Percentiles rank a stretch among this genome's conserved stretches.
phyloP scores from a whole-genome alignment of 306 rosid genomes.

The Rosa chinensis region DNA sequence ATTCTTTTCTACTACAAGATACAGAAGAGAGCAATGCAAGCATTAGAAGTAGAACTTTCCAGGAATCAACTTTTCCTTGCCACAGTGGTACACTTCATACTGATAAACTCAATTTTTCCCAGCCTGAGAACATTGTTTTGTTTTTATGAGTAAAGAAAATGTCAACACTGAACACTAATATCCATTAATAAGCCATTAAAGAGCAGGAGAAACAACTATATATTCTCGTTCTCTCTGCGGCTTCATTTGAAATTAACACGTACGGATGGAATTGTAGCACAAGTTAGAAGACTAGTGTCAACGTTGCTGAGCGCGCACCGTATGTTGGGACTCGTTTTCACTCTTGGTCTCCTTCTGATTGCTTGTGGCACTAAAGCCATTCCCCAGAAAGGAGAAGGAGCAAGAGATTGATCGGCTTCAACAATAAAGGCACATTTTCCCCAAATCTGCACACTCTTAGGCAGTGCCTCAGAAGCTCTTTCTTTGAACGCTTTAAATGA shows the following conservation, averaged over 20 bases:
- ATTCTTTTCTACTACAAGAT: too few relatives aligned
- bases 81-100: background rate
- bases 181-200: background rate
- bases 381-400: slow-evolving; percentile 26
- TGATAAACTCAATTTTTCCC: background rate
- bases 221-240: background rate
- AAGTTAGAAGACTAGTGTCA: background rate
- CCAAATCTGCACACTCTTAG: too few relatives aligned
- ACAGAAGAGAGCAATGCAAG: background rate
- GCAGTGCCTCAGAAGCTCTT: too few relatives aligned
- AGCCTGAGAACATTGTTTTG: background rate
- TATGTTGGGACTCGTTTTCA: slow-evolving; percentile 28
- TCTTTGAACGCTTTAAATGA: too few relatives aligned
- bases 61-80: background rate
- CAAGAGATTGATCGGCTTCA: too few relatives aligned
- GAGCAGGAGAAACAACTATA: background rate
- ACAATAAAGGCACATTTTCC: too few relatives aligned
- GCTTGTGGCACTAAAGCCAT: slow-evolving; percentile 23
- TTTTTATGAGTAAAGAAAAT: too few relatives aligned
- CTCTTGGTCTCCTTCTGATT: slow-evolving; percentile 27
- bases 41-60: background rate
- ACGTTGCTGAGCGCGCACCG: background rate
- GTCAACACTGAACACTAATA: background rate
- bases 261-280: background rate
- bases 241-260: background rate